Evolutionary conservation across 306 rosid genomes (phyloP), one percentile per base, ranked within the genome.

Genomic region (Quercus berberidifolia): DNA sequence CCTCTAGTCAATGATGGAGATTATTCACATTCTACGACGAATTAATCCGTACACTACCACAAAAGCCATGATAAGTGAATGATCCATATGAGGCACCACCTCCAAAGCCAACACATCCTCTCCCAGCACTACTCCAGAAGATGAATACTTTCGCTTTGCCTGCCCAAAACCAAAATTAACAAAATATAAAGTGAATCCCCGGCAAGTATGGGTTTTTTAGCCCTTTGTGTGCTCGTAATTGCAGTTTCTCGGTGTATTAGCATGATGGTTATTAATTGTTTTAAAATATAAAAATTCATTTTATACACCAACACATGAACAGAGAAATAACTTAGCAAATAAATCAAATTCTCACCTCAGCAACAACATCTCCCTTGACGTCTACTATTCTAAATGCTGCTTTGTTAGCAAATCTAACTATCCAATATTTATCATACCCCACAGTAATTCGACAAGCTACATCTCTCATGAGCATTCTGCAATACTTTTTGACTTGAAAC

Each of bases 91-190:
- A 3, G 83, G 79, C 17, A 78, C 88, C 74, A 91, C 83, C 56
- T 91, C 85, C 76, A 93, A 72, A 12, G 87, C 83, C 35, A 93
- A 80, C 14, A 93, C 96, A 85, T 93, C 97, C 54, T 86, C 86
- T 14, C 96, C 91, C 78, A 93, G 69, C 19, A 81, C 82, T 15
- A 91, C 79, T 55, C 96, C 97, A 6, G 85, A 80, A 9, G 82
- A 4, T 15, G 89, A 81, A 1, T 82, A 75, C 52, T 93, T 93
- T 75, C 83, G 87, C 81, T 90, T 91, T 65, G 90, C 97, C 98
- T 92, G 89, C 74, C 78, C n/a, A 75, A 54, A 58, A 46, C 14
- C 64, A 63, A 43, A 54, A 70, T 49, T 20, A 55, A 28, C 3
- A 28, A 63, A 1, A 49, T 8, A 41, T 41, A 41, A 41, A 41